Percentiles rank a stretch among this genome's conserved stretches.
Evolutionary conservation across 2,329 filamentous ascomycete genomes (phyloP).

Genomic region (Monosporascus sp.): DNA sequence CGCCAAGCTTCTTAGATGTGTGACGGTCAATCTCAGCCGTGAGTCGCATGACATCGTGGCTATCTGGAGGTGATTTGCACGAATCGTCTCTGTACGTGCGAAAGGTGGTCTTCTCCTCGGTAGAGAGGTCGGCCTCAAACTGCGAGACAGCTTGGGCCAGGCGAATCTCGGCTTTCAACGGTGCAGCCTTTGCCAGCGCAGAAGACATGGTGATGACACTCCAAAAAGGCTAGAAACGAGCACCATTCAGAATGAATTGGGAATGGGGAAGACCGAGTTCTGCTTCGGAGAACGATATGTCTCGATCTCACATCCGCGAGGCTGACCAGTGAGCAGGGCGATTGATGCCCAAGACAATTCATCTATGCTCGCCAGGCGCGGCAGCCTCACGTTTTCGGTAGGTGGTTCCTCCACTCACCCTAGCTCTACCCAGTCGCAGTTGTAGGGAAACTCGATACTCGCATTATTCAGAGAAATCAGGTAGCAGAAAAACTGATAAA

Average conservation of each 20-base stretch:
- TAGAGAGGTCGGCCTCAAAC: constrained; percentile 32
- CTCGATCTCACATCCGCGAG: no score
- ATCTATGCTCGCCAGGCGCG: no score
- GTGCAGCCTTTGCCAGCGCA: background rate
- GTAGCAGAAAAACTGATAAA: background rate
- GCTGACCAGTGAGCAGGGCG: no score
- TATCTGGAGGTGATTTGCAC: constrained; percentile 18
- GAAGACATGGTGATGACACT: no score
- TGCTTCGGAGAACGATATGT: no score
- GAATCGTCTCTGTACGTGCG: constrained; percentile 13
- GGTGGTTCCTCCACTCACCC: no score
- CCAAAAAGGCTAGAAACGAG: no score
- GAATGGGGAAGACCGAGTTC: no score
- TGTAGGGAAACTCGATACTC: background rate
- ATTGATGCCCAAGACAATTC: no score
- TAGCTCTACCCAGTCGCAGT: background rate
- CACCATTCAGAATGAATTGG: no score
- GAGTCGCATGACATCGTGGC: constrained; percentile 33
- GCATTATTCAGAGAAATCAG: background rate
- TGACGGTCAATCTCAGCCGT: constrained; percentile 32
- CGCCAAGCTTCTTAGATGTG: constrained; percentile 8
- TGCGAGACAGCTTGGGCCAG: constrained; percentile 35
- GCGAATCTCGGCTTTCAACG: constrained; percentile 31
- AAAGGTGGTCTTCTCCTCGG: constrained; percentile 30
- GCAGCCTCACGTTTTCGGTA: no score